Evolutionary conservation across 768 basidiomycete species (phyloP), one percentile per base, ranked within the genome.

Genomic region (Neoboletus subvelutipes): DNA sequence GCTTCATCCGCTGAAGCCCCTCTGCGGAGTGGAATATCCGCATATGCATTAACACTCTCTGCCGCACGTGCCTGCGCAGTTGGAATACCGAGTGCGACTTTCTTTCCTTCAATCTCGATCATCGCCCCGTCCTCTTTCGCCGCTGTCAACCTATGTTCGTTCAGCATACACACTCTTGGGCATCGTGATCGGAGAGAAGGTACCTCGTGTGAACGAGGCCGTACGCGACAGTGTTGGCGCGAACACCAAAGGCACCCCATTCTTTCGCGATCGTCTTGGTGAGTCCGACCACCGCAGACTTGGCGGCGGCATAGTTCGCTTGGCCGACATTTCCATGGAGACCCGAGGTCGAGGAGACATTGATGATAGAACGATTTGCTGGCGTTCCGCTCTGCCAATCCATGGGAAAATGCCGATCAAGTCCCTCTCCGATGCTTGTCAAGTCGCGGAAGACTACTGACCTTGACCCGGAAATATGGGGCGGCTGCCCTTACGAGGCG

Each of bases 261-360:
- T 94, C 92, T 69, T 93, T 94, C 47, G 86, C 85, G 61, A 90
- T 84, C 40, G 91, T 93, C 77, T 92, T 93, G 39, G 90, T 89
- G 51, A 93, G 75, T 15, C 91, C 92, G 55, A 87, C 64, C 40
- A 93, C 84, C 9, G 87, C 91, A 13, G 89, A 75, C 66, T 92
- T 92, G 58, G 87, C 90, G 1, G 89, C 81, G 24, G 90, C 84
- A 64, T 90, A 92, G 74, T 92, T 92, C 17, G 78, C 85, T 71
- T 93, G 92, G 5, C 92, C 92, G 50, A 92, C 87, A 70, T 90
- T 92, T 20, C 91, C 92, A 70, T 93, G 91, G 29, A 93, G 78
- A 47, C 91, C 92, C n/a, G 84, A 81, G 4, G 82, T 86, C 0
- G 89, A 92, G 29, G 90, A 92, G 42, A 94, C 85, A 68, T 92